A percentile compares a stretch with the other conserved stretches of the same genome.
Evolutionary conservation across 2,329 filamentous ascomycete species (phyloP).

Genomic region (Parastagonospora nodorum): DNA sequence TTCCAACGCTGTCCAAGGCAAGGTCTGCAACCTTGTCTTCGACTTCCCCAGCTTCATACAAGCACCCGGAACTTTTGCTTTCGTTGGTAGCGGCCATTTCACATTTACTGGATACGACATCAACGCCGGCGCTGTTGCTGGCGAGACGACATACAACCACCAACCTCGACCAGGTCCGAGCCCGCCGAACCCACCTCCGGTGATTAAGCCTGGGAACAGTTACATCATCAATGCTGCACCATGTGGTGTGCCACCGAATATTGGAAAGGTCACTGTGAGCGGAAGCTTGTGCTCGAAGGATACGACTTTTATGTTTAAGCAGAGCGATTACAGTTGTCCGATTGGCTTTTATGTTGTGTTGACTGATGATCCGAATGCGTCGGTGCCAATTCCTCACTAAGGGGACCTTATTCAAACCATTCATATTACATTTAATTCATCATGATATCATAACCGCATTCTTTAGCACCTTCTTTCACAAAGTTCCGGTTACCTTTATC

Average conservation of each 20-base stretch:
- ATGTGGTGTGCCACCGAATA: constrained; percentile 24
- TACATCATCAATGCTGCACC: constrained; percentile 30
- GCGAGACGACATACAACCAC: constrained; percentile 28
- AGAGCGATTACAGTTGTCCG: constrained; percentile 27
- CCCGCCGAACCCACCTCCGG: constrained; percentile 24
- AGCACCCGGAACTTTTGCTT: constrained; percentile 20
- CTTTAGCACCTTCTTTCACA: too few species aligned
- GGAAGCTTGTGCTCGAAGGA: constrained; percentile 29
- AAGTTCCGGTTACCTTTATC: too few species aligned
- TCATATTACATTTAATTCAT: too few species aligned
- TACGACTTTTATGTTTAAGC: constrained; percentile 26
- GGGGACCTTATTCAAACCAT: too few species aligned
- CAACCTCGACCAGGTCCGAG: constrained; percentile 23
- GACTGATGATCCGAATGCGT: constrained; percentile 23
- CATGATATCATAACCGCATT: too few species aligned
- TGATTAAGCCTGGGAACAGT: constrained; percentile 26
- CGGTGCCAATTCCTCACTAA: neutral
- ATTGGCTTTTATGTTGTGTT: constrained; percentile 33
- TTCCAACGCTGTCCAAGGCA: constrained; percentile 23
- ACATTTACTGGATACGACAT: constrained; percentile 30
- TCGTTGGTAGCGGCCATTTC: constrained; percentile 25
- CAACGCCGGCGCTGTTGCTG: constrained; percentile 20
- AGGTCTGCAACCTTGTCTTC: constrained; percentile 39
- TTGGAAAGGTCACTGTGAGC: constrained; percentile 23
- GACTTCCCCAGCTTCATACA: constrained; percentile 24